Conservation (phyloP, 176 grass and related monocot species). For the Tuctoria greenei region DNA sequence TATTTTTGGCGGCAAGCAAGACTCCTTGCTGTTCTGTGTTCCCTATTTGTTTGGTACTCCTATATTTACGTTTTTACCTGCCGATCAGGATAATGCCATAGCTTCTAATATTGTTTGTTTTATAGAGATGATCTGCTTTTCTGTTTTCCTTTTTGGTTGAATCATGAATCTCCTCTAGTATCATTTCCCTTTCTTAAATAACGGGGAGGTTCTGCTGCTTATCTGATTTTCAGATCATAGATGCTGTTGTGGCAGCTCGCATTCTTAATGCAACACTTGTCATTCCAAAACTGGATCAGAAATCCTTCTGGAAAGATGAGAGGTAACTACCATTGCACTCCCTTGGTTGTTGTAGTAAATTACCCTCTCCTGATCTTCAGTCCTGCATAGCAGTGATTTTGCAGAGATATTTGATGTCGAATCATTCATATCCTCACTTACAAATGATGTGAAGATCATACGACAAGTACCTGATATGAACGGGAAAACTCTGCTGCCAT, state of each 20-base stretch:
- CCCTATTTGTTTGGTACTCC: background rate
- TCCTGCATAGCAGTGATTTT: slow-evolving; percentile 70
- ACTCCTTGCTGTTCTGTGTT: background rate
- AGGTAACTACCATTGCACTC: slow-evolving; percentile 50
- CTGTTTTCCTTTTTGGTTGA: background rate
- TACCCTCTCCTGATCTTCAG: slow-evolving; percentile 8
- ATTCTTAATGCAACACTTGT: slow-evolving; percentile 93
- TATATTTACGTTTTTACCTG: background rate
- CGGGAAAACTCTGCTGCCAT: slow-evolving; percentile 53
- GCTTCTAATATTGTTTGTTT: background rate
- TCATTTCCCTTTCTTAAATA: slow-evolving; percentile 4
- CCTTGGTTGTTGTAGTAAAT: slow-evolving; percentile 25
- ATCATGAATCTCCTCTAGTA: background rate
- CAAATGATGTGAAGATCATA: slow-evolving; percentile 81
- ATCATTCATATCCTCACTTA: slow-evolving; percentile 83
- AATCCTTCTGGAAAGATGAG: slow-evolving; percentile 92
- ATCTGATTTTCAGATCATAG: slow-evolving; percentile 79
- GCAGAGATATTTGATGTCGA: slow-evolving; percentile 81
- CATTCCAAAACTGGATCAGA: slow-evolving; percentile 76
- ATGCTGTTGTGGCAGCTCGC: slow-evolving; percentile 86
- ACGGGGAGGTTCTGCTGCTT: background rate
- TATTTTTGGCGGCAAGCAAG: background rate
- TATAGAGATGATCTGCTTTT: background rate
- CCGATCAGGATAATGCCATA: background rate
- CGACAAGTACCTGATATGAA: slow-evolving; percentile 60